Evolutionary conservation across 1,139 yeast species (phyloP).

Genomic region (Magnusiomyces paraingens): DNA sequence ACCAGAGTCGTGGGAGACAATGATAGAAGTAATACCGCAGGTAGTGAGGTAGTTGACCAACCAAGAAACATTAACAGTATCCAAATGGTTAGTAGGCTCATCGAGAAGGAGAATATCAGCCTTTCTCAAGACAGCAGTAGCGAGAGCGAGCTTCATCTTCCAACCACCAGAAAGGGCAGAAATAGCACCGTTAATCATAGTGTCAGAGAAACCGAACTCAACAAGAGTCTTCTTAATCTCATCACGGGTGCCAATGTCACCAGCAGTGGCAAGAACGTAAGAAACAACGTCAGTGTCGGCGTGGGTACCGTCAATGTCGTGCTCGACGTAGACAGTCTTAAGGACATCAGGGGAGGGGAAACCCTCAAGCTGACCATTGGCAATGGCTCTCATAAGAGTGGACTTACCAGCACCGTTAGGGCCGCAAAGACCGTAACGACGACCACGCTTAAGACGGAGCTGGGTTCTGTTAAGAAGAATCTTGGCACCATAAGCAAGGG

Average conservation of each 20-base stretch:
- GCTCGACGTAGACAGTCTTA: conserved; percentile 98
- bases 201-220: conserved; percentile 90
- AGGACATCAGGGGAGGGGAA: conserved; percentile 99
- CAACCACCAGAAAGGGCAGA: conserved; percentile 99
- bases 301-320: conserved; percentile 97
- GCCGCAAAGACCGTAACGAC: conserved; percentile 99
- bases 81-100: conserved; percentile 99
- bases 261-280: conserved; percentile 73
- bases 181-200: conserved; percentile 87
- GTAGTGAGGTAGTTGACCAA: conserved; percentile 97
- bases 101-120: conserved; percentile 97
- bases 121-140: conserved; percentile 97
- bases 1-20: conserved; percentile 99
- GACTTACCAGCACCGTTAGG: conserved; percentile 99
- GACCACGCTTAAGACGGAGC: conserved; percentile 97
- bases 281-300: conserved; percentile 91
- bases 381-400: conserved; percentile 98
- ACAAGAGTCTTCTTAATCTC: conserved; percentile 62
- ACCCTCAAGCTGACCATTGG: conserved; percentile 99
- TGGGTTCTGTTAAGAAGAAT: conserved; percentile 98
- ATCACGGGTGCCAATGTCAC: conserved; percentile 55
- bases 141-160: conserved; percentile 99
- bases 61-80: conserved; percentile 99
- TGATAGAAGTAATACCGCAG: conserved; percentile 96
- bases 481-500: conserved; percentile 99